phyloP scores from a whole-genome alignment of 1,139 yeast genomes.

The Saccharomyces hybrid region DNA sequence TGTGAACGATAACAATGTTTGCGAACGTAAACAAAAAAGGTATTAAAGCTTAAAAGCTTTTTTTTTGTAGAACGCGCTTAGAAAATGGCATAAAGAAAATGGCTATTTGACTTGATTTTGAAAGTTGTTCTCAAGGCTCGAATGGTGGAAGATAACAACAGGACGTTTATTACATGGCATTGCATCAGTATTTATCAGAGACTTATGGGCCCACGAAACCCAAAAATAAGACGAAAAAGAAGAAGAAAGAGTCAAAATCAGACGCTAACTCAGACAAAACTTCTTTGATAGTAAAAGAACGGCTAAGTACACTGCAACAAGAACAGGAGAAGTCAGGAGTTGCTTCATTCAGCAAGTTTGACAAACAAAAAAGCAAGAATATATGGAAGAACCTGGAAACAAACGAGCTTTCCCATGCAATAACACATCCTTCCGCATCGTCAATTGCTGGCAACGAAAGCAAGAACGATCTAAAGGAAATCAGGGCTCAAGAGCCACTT shows the following conservation, averaged over 20 bases:
- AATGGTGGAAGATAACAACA: not conserved
- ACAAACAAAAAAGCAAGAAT: constrained; percentile 8
- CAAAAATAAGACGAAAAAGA: constrained; percentile 15
- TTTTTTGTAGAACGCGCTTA: not conserved
- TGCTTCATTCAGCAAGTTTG: not conserved
- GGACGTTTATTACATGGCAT: constrained; percentile 6
- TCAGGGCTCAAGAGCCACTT: not conserved
- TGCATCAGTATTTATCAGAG: constrained; percentile 17
- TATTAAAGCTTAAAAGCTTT: not conserved
- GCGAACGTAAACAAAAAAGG: not conserved
- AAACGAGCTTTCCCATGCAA: constrained; percentile 12
- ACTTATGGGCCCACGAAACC: constrained; percentile 17
- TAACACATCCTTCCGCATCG: not conserved
- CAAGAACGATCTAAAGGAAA: not conserved
- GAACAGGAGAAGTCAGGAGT: not conserved
- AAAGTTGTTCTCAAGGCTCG: not conserved
- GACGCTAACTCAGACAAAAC: not conserved
- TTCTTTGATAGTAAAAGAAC: not conserved
- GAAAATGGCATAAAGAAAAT: not conserved
- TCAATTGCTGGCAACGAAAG: not conserved
- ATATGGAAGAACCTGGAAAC: constrained; percentile 22
- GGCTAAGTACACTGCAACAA: not conserved
- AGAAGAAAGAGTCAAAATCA: constrained; percentile 11
- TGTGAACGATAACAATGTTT: not conserved
- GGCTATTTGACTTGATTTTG: not conserved